Conservation (phyloP, 768 basidiomycete species). For the Mycena alexandri region DNA sequence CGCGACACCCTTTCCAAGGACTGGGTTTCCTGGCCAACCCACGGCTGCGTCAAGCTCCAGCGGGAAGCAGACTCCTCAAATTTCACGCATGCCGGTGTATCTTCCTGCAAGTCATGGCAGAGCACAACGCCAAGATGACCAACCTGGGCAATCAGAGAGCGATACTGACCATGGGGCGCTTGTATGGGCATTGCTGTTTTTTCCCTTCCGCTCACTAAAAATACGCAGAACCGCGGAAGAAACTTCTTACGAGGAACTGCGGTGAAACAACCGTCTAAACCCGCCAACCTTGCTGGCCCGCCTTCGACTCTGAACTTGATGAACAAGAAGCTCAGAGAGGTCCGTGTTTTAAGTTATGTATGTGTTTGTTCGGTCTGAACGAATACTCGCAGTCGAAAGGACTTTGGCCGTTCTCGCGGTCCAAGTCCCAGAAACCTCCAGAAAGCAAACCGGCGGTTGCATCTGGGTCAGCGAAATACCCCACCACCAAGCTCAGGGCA, state of each 20-base stretch:
- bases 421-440: conserved; percentile 30
- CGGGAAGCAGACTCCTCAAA: conserved; percentile 36
- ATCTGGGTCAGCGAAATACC: not conserved
- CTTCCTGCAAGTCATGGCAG: conserved; percentile 29
- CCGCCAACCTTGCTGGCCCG: not conserved
- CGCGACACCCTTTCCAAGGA: not conserved
- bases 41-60: conserved; percentile 35
- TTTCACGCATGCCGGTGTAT: conserved; percentile 37
- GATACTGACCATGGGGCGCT: conserved; percentile 33
- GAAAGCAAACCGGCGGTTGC: not conserved
- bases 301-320: conserved; percentile 4
- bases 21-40: conserved; percentile 22
- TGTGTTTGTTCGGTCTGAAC: not conserved
- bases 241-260: conserved; percentile 8
- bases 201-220: not conserved
- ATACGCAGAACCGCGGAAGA: conserved; percentile 20
- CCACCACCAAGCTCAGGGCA: conserved; percentile 24
- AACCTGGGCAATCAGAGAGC: conserved; percentile 33
- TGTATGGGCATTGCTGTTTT: conserved; percentile 10
- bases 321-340: conserved; percentile 35
- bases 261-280: conserved; percentile 2
- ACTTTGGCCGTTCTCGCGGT: conserved; percentile 38
- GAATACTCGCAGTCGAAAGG: conserved; percentile 23
- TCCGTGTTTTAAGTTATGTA: not conserved
- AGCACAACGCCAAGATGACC: conserved; percentile 29